phyloP scores from a whole-genome alignment of 805 yeast genomes.

The Candida krabiensis region DNA sequence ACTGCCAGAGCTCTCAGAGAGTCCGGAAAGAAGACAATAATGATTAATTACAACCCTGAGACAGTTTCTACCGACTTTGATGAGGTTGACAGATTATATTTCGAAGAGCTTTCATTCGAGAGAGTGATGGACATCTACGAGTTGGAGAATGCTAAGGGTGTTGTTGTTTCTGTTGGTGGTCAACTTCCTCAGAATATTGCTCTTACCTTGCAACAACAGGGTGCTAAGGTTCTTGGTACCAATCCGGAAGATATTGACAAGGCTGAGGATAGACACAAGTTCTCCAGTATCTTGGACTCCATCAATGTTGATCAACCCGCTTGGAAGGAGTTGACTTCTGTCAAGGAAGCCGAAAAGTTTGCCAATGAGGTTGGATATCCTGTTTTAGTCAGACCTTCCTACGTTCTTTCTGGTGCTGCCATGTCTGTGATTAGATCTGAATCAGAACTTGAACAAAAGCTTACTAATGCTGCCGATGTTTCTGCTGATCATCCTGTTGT shows the following conservation, averaged over 20 bases:
- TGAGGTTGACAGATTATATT: slow-evolving; percentile 95
- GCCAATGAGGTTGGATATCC: slow-evolving; percentile 91
- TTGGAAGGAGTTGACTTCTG: slow-evolving; percentile 92
- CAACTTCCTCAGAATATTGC: slow-evolving; percentile 98
- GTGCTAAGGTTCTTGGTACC: slow-evolving; percentile 91
- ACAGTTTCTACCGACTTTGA: slow-evolving; percentile 98
- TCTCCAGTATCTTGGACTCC: slow-evolving; percentile 89
- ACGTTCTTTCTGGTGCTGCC: slow-evolving; percentile 97
- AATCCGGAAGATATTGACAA: slow-evolving; percentile 92
- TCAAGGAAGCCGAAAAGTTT: slow-evolving; percentile 80
- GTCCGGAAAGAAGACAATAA: slow-evolving; percentile 83
- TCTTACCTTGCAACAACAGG: slow-evolving; percentile 70
- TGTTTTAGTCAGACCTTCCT: slow-evolving; percentile 95
- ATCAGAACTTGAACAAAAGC: slow-evolving; percentile 76
- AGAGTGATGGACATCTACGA: slow-evolving; percentile 97
- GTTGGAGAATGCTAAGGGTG: slow-evolving; percentile 85
- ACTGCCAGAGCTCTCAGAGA: slow-evolving; percentile 93
- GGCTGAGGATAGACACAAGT: slow-evolving; percentile 98
- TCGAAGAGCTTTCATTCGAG: slow-evolving; percentile 92
- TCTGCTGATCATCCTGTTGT: slow-evolving; percentile 98
- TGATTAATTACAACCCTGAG: slow-evolving; percentile 98
- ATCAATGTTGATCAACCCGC: slow-evolving; percentile 95
- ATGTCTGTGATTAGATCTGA: slow-evolving; percentile 89
- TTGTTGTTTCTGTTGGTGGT: slow-evolving; percentile 96
- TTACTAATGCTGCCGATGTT: slow-evolving; percentile 86